These are phyloP conservation scores for Penicillium simplicissimum DNA, from an alignment of 495 filamentous ascomycete genomes.

Conservation along the genomic window DNA sequence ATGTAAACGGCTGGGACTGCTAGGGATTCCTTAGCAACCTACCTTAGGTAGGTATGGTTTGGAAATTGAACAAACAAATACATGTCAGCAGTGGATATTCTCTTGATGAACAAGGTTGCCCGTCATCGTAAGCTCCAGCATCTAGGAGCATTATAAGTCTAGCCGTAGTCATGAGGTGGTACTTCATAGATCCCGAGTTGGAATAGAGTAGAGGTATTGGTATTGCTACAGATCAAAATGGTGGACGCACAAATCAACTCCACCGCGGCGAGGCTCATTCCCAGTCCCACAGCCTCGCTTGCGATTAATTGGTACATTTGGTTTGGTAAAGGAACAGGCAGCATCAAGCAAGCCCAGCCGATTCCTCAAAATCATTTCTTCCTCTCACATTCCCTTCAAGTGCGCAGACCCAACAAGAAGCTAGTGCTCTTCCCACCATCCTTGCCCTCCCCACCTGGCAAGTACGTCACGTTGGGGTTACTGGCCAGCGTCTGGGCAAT, in stretches of 20 bases:
- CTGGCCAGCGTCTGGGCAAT: slow-evolving; percentile 85
- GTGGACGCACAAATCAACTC: slow-evolving; percentile 22
- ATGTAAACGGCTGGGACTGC: too few species aligned
- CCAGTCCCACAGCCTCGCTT: slow-evolving; percentile 30
- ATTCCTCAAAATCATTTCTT: slow-evolving; percentile 18
- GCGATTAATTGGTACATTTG: slow-evolving; percentile 38
- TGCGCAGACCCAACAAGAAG: slow-evolving; percentile 62
- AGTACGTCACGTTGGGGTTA: slow-evolving; percentile 96
- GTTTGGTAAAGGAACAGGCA: slow-evolving; percentile 8
- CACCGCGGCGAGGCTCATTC: slow-evolving; percentile 36
- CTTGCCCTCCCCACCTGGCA: slow-evolving; percentile 73
- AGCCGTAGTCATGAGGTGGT: neutral
- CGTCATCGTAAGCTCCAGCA: neutral
- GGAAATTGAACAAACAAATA: too few species aligned
- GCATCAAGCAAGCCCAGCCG: slow-evolving; percentile 19
- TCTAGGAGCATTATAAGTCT: neutral
- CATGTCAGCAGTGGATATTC: neutral
- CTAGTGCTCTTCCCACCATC: slow-evolving; percentile 62
- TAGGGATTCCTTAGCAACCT: too few species aligned
- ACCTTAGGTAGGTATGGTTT: too few species aligned
- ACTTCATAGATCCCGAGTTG: slow-evolving; percentile 17
- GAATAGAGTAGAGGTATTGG: slow-evolving; percentile 37
- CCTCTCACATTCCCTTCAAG: slow-evolving; percentile 23
- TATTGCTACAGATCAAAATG: slow-evolving; percentile 47
- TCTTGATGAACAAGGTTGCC: neutral